phyloP scores from a whole-genome alignment of 129 eudicot species.

The Chrysanthemum makinoi region DNA sequence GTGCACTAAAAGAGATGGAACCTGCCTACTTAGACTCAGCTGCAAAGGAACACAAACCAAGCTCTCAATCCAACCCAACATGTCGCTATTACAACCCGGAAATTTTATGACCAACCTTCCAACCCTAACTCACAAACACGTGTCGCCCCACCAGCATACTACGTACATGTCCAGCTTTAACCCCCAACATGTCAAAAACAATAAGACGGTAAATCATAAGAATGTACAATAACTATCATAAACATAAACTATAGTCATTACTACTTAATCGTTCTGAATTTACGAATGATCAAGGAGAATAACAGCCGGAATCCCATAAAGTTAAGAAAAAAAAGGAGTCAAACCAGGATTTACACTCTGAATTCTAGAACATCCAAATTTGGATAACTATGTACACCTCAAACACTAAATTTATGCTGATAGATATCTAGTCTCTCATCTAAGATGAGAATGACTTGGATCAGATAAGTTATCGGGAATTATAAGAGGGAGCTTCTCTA shows the following conservation, averaged over 20 bases:
- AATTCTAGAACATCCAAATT: conserved; percentile 22
- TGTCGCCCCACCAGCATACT: neutral
- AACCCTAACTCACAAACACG: too few relatives aligned
- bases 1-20: too few relatives aligned
- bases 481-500: conserved; percentile 64
- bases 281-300: conserved; percentile 23
- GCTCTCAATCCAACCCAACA: too few relatives aligned
- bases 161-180: too few relatives aligned
- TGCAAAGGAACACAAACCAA: too few relatives aligned
- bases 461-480: conserved; percentile 35
- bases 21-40: too few relatives aligned
- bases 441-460: conserved; percentile 38
- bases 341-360: conserved; percentile 32
- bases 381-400: conserved; percentile 30
- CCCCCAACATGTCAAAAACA: too few relatives aligned
- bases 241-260: conserved; percentile 9
- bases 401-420: conserved; percentile 21
- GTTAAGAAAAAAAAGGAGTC: conserved; percentile 21
- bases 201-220: neutral
- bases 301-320: conserved; percentile 15
- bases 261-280: conserved; percentile 17
- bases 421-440: conserved; percentile 29
- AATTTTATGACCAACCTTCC: too few relatives aligned
- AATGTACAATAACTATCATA: neutral
- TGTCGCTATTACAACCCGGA: too few relatives aligned